Evolutionary conservation across 1,139 yeast genomes (phyloP).

Genomic region (Blastobotrys elegans): DNA sequence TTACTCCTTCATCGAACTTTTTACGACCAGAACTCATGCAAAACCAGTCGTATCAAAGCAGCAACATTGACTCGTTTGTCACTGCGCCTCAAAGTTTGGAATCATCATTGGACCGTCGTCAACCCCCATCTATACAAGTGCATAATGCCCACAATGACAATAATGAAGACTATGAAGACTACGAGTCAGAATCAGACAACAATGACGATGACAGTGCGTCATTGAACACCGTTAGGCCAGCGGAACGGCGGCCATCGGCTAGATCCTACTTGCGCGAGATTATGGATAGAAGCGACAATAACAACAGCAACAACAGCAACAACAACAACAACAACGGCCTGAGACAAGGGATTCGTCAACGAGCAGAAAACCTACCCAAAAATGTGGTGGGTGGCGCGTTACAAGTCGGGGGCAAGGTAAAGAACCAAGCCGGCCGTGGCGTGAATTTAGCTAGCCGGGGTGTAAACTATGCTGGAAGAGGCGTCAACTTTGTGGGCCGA

Average conservation of each 20-base stretch:
- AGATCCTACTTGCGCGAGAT: not conserved
- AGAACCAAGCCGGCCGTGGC: too few relatives aligned
- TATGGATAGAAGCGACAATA: not conserved
- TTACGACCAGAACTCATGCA: not conserved
- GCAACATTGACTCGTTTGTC: slow-evolving; percentile 4
- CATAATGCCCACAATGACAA: not conserved
- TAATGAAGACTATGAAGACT: not conserved
- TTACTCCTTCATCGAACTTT: not conserved
- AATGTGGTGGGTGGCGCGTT: slow-evolving; percentile 6
- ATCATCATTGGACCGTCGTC: not conserved
- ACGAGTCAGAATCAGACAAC: not conserved
- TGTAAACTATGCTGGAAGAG: not conserved
- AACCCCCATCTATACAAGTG: not conserved
- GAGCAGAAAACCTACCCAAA: slow-evolving; percentile 1
- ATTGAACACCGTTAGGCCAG: not conserved
- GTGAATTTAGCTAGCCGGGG: slow-evolving; percentile 4
- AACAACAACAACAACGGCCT: not conserved
- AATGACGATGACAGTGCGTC: slow-evolving; percentile 1
- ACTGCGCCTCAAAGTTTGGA: not conserved
- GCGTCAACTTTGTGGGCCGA: not conserved
- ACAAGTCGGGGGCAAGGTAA: not conserved
- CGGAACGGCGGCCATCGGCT: not conserved
- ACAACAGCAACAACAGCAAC: not conserved
- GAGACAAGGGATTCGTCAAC: not conserved
- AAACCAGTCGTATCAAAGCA: not conserved